Evolutionary conservation across 1,284 basidiomycete species (phyloP), one percentile per base, ranked within the genome.

Genomic region (Ceratorhiza oryzae-sativae): DNA sequence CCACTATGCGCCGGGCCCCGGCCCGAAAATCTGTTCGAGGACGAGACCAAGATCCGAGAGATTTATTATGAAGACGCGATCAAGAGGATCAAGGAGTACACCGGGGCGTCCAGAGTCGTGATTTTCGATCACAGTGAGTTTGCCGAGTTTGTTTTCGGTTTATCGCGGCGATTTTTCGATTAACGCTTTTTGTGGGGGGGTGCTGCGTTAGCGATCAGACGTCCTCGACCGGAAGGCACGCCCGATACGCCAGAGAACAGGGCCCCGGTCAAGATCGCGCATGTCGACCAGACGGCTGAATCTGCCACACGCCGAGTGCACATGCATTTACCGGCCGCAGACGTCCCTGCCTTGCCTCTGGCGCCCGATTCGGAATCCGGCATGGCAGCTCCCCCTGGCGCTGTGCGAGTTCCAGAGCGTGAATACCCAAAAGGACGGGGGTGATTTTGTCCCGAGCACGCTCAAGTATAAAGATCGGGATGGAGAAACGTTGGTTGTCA

Each of bases 61-160:
- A 85, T 85, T 68, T 90, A 90, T 76, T 89, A 89, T 75, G 83
- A 84, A 0, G 88, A 90, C 79, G 86, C 85, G 73, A 81, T 82
- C 39, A 84, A 85, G 77, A 79, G 88, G 42, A 80, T 89, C 62
- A 90, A 90, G 80, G 79, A 85, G 75, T 74, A 87, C 9, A 89
- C 87, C 0, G 88, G 88, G 1, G 88, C 88, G 0, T 86, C 81
- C 71, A 81, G 83, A 36, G 85, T 87, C 18, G 86, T 87, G 12
- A 71, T 87, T 25, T 90, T 89, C 75, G 88, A 90, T 77, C 87
- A 89, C 78, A 90, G 87, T 88, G 73, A 77, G 86, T 27, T 42
- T 1, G 13, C 34, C 4, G 4, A 13, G 23, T 20, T 23, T 27
- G 13, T n/a, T 32, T 9, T n/a, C n/a, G n/a, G n/a, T n/a, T n/a